Base-by-base conservation (phyloP, 805 yeast species). In the Kockiozyma suomiensis region DNA sequence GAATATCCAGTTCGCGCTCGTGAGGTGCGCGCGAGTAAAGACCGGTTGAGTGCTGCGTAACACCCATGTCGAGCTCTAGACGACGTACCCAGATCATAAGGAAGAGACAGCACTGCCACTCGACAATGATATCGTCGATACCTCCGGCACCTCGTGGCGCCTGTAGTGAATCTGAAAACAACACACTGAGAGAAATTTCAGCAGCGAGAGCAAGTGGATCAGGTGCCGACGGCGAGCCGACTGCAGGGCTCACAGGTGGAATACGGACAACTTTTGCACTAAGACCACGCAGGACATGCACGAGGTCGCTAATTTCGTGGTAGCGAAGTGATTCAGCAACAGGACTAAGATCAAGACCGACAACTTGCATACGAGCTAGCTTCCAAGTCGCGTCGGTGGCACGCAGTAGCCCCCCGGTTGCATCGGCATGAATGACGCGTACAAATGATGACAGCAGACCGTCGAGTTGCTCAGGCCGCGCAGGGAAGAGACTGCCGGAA, bases 21-120 rank as follows among this genome's bases (percentile, higher is more conserved):
- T 50, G 51, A n/a, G 65, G 51, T 2, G 54, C 62, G 21, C 59
- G 54, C 15, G 42, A 41, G 56, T 49, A 58, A 3, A 54, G 23
- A 12, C 62, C 56, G 7, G 46, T 21, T 10, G 54, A 53, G 8
- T 42, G 41, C 15, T 43, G 53, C 7, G 49, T 19, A 10, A 43
- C 28, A 26, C 61, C 56, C 62, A 61, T 55, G 46, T 61, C 62
- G 13, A 40, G 56, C 56, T 61, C 65, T 19, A 61, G 35, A 4
- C 53, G 46, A 15, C 62, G 61, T 19, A 54, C 43, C 65, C 65
- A 61, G 40, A 58, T 48, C 51, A 50, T 58, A 15, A 61, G 48
- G 30, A 45, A 58, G 12, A 61, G 37, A 6, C 59, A 62, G 30
- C 57, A 49, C 25, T 61, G 57, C 65, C 65, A 61, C 7, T 58